These are phyloP conservation scores for Podaxis sp. DNA, from an alignment of 768 basidiomycete species.

Conservation along the genomic window DNA sequence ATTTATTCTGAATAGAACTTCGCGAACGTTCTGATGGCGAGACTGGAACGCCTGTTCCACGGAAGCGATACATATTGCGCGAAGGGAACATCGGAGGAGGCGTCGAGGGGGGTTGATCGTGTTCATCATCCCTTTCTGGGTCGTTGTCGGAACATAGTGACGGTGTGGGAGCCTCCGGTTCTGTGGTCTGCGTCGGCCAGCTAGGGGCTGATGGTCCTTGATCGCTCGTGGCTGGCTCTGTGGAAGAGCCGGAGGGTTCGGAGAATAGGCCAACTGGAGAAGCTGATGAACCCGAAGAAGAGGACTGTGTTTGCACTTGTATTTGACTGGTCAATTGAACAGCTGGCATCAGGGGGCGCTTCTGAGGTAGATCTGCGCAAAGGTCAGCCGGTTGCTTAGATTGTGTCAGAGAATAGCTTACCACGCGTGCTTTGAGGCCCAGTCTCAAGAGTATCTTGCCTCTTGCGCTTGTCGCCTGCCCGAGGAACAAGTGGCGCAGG, in stretches of 20 bases:
- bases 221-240: slow-evolving; percentile 7
- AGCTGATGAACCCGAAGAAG: slow-evolving; percentile 2
- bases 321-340: neutral
- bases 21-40: slow-evolving; percentile 11
- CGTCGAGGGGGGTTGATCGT: slow-evolving; percentile 53
- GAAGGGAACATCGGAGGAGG: slow-evolving; percentile 33
- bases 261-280: slow-evolving; percentile 14
- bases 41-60: slow-evolving; percentile 29
- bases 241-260: slow-evolving; percentile 14
- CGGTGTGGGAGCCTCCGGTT: slow-evolving; percentile 53
- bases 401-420: neutral
- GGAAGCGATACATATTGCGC: slow-evolving; percentile 18
- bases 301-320: slow-evolving; percentile 1
- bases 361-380: neutral
- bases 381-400: neutral
- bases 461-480: slow-evolving; percentile 31
- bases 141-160: slow-evolving; percentile 77
- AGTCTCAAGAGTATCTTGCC: slow-evolving; percentile 14
- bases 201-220: slow-evolving; percentile 15
- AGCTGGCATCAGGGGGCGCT: slow-evolving; percentile 1
- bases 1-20: neutral
- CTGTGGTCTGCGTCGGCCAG: slow-evolving; percentile 24
- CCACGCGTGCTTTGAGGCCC: neutral
- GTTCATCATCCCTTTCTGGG: slow-evolving; percentile 45
- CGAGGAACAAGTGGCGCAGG: neutral